Evolutionary conservation across 495 filamentous ascomycete species (phyloP), one percentile per base, ranked within the genome.

Genomic region (Penicillium dipodomyicola): DNA sequence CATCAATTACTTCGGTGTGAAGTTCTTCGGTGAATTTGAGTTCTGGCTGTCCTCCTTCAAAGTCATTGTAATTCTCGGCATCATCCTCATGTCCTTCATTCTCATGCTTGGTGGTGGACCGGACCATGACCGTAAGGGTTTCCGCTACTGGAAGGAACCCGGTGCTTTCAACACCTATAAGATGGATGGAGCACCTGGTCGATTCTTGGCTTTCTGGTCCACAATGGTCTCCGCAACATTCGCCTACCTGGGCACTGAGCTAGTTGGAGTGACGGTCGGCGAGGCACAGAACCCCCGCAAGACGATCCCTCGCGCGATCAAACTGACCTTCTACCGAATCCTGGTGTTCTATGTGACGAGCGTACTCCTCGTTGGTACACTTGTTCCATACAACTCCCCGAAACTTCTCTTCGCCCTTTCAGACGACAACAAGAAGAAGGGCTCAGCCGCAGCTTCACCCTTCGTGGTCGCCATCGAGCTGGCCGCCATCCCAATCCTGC

Each of bases 281-380:
- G 91, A 96, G 72, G 86, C 89, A 10, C 80, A 80, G 40, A 90
- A 91, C 67, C 91, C 91, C 0, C 79, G 85, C 57, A 84, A 83
- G 65, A 85, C 85, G 4, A 87, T 96, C 60, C 91, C 91, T 23
- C 78, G 80, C 56, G 91, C 91, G 12, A 87, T 87, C 56, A 88
- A 85, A 55, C 82, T 90, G 64, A 89, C 88, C 60, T 92, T 96
- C 73, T 92, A 84, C 76, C 87, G 91, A 46, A 92, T 96, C 67
- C 62, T 87, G 52, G 76, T 94, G 68, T 95, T 96, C 77, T 96
- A 94, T 73, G 64, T 82, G 9, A 62, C 82, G 33, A 77, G 71
- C 23, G 78, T 83, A 4, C 61, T 84, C 4, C 70, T 84, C 30
- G 67, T 86, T 9, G 79, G 80, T 52, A 79, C 78, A 51, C 65